phyloP scores from a whole-genome alignment of 768 basidiomycete genomes.

The Serendipita sp. region DNA sequence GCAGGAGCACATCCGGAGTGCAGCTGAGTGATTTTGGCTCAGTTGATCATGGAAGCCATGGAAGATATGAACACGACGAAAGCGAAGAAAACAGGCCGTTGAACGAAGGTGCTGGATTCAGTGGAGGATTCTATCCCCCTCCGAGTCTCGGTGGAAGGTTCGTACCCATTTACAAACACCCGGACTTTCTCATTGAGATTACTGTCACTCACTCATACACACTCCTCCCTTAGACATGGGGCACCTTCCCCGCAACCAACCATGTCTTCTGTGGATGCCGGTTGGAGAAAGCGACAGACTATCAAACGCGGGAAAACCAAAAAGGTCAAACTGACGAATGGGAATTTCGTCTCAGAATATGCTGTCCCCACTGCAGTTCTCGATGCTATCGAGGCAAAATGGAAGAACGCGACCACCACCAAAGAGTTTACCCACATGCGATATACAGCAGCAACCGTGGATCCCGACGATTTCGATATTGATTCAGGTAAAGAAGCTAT shows the following conservation, averaged over 20 bases:
- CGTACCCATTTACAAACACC: not conserved
- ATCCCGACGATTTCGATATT: conserved; percentile 75
- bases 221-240: conserved; percentile 31
- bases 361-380: conserved; percentile 70
- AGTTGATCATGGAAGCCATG: conserved; percentile 1
- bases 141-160: conserved; percentile 31
- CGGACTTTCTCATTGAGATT: conserved; percentile 5
- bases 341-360: conserved; percentile 86
- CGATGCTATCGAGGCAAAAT: conserved; percentile 70
- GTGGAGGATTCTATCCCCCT: conserved; percentile 43
- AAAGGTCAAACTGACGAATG: conserved; percentile 83
- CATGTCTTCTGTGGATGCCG: conserved; percentile 22
- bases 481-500: conserved; percentile 48
- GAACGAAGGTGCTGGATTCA: conserved; percentile 38
- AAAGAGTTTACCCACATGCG: conserved; percentile 95
- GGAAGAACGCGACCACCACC: conserved; percentile 41
- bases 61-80: conserved; percentile 33
- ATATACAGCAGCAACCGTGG: conserved; percentile 82
- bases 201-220: not conserved
- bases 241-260: conserved; percentile 45
- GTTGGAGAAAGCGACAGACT: conserved; percentile 64
- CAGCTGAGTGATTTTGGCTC: conserved; percentile 4
- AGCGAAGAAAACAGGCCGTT: conserved; percentile 63
- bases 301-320: conserved; percentile 89
- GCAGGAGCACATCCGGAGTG: not conserved